Conservation (phyloP, 345 rosid species). For the Angophora floribunda region DNA sequence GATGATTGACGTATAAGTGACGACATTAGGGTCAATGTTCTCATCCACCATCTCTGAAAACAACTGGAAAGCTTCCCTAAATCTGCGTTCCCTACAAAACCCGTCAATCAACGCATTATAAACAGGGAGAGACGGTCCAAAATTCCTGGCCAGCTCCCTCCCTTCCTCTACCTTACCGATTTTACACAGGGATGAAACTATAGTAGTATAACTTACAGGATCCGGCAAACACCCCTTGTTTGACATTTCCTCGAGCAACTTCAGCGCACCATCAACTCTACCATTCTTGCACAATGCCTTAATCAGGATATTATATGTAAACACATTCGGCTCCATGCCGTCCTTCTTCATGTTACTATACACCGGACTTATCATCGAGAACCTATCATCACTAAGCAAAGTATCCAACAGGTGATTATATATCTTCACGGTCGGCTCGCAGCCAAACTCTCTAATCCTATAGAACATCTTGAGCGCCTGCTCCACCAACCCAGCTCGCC, state of each 20-base stretch:
- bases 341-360: constrained; percentile 79
- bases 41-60: constrained; percentile 39
- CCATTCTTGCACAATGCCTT: constrained; percentile 87
- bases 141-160: constrained; percentile 39
- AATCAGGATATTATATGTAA: constrained; percentile 67
- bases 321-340: constrained; percentile 74
- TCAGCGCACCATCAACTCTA: constrained; percentile 63
- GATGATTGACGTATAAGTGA: constrained; percentile 64
- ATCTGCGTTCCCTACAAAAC: constrained; percentile 40
- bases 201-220: constrained; percentile 69
- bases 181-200: constrained; percentile 69
- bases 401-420: constrained; percentile 79
- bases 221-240: constrained; percentile 63
- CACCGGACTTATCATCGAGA: constrained; percentile 50
- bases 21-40: constrained; percentile 52
- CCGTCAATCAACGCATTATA: constrained; percentile 71
- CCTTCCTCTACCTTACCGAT: constrained; percentile 65
- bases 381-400: constrained; percentile 57
- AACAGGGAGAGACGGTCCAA: constrained; percentile 40
- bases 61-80: constrained; percentile 40
- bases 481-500: constrained; percentile 40
- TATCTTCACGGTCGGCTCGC: constrained; percentile 66
- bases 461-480: constrained; percentile 78
- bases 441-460: constrained; percentile 72
- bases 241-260: constrained; percentile 68